Evolutionary conservation across 1,284 basidiomycete species (phyloP).

Genomic region (Pseudozyma flocculosa): DNA sequence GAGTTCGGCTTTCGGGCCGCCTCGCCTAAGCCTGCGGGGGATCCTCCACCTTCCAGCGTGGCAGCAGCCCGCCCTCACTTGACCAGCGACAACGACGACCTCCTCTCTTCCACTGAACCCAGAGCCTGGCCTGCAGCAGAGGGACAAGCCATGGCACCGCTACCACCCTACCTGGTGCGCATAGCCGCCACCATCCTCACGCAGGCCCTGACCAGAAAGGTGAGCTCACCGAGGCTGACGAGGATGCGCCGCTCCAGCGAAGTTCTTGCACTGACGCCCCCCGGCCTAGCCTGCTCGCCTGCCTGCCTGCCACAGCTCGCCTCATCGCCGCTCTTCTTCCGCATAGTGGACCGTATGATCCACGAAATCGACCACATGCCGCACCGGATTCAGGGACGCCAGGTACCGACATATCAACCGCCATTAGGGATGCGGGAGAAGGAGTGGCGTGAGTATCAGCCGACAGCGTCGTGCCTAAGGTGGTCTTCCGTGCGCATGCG

Average conservation of each 20-base stretch:
- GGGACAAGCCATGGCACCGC: conserved; percentile 42
- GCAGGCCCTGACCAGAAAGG: conserved; percentile 37
- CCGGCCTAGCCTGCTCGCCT: no score
- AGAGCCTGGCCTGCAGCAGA: no score
- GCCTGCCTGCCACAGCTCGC: conserved; percentile 11
- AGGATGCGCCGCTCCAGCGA: no score
- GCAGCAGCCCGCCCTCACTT: no score
- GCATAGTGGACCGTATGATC: conserved; percentile 42
- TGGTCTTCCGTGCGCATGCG: background rate
- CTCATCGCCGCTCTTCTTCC: conserved; percentile 41
- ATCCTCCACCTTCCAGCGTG: no score
- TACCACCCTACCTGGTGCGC: conserved; percentile 40
- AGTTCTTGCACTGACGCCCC: no score
- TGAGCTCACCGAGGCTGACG: conserved; percentile 1
- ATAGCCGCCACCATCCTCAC: conserved; percentile 38
- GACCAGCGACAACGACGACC: no score
- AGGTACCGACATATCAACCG: conserved; percentile 37
- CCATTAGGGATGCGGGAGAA: conserved; percentile 39
- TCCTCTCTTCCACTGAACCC: no score
- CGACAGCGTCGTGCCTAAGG: background rate
- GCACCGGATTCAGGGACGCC: conserved; percentile 35
- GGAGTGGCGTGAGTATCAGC: conserved; percentile 24
- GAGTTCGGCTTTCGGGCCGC: no score
- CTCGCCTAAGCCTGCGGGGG: no score
- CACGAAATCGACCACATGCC: conserved; percentile 49